Evolutionary conservation across 345 rosid species (phyloP).

Genomic region (Salix viminalis): DNA sequence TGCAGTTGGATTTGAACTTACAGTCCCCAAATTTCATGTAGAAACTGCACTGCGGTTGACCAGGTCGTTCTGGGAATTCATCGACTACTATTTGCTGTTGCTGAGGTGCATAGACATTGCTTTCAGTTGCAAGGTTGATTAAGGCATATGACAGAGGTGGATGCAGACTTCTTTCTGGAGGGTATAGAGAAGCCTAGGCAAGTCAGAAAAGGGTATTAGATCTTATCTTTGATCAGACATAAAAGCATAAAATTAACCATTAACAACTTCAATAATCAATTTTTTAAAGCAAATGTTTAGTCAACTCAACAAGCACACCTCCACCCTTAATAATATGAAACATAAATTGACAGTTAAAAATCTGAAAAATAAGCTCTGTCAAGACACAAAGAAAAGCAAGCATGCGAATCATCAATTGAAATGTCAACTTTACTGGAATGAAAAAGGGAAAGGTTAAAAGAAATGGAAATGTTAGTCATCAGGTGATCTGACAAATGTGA

Average conservation of each 20-base stretch:
- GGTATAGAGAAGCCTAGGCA: conserved; percentile 51
- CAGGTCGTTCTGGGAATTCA: conserved; percentile 91
- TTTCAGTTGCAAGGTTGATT: conserved; percentile 36
- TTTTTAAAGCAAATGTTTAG: background rate
- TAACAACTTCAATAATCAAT: background rate
- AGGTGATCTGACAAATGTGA: background rate
- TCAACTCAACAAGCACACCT: background rate
- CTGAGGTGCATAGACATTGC: conserved; percentile 40
- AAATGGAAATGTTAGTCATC: background rate
- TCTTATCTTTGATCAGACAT: background rate
- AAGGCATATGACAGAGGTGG: conserved; percentile 44
- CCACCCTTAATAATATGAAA: background rate
- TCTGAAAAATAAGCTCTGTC: background rate
- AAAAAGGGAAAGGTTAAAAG: background rate
- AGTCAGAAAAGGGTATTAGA: conserved; percentile 2
- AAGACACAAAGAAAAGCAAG: background rate
- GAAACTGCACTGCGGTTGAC: conserved; percentile 80
- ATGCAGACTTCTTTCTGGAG: conserved; percentile 49
- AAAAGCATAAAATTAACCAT: conserved; percentile 13
- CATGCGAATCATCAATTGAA: background rate
- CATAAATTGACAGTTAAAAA: background rate
- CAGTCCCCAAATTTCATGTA: conserved; percentile 86
- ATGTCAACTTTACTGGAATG: background rate
- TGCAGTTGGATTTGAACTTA: conserved; percentile 79
- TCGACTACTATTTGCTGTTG: conserved; percentile 48